A percentile compares a stretch with the other conserved stretches of the same genome.
Conservation (phyloP, 2,329 filamentous ascomycete genomes). For the Verticillium zaregamsianum region DNA sequence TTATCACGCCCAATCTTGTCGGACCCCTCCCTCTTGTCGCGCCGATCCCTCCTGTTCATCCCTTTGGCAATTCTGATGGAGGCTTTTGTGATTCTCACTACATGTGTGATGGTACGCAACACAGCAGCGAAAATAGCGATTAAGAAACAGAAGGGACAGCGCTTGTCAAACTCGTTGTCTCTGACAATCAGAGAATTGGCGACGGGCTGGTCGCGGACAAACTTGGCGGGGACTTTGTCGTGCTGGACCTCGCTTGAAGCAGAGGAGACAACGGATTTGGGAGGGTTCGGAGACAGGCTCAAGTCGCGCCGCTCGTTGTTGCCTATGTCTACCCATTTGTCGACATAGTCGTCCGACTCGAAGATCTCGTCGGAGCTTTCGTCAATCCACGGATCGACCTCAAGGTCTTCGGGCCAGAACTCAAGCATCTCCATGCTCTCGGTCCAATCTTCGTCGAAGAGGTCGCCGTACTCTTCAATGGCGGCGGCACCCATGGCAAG, state of each 20-base stretch:
- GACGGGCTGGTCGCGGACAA: neutral
- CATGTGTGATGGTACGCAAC: neutral
- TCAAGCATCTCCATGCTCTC: constrained; percentile 3
- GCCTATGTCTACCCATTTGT: neutral
- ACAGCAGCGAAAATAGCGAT: neutral
- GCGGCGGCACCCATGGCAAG: neutral
- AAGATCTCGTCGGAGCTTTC: neutral
- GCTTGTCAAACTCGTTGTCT: neutral
- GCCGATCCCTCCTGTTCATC: neutral
- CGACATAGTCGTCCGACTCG: neutral
- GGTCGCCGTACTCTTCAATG: neutral
- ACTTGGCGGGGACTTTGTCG: neutral
- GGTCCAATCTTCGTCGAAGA: constrained; percentile 3
- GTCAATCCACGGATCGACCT: neutral
- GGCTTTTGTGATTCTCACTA: neutral
- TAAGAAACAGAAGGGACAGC: neutral
- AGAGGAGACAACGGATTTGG: neutral
- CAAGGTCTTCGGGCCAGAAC: constrained; percentile 1
- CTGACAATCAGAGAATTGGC: neutral
- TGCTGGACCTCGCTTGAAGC: neutral
- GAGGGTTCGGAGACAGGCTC: neutral
- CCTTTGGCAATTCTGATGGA: neutral
- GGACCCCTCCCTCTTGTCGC: neutral
- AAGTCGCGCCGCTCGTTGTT: neutral
- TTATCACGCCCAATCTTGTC: neutral